Evolutionary conservation across 208 protist genomes (phyloP).

Genomic region (Leishmania tarentolae): DNA sequence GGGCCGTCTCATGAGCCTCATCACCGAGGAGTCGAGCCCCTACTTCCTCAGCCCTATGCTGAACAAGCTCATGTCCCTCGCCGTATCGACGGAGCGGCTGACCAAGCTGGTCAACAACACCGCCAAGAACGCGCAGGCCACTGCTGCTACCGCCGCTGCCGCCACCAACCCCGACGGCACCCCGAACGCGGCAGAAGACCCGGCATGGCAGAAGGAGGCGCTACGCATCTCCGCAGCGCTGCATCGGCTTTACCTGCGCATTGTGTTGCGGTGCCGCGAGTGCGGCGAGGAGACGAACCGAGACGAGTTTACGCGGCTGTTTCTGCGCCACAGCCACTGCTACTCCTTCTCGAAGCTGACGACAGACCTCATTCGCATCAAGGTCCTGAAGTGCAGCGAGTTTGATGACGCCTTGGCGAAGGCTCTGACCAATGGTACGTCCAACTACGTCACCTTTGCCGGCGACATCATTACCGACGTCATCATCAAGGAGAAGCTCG

Average conservation of each 20-base stretch:
- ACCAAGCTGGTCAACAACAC: conserved; percentile 41
- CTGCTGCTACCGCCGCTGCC: conserved; percentile 22
- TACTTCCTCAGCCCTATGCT: conserved; percentile 72
- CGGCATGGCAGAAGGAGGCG: conserved; percentile 29
- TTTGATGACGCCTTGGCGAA: conserved; percentile 90
- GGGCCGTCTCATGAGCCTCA: conserved; percentile 60
- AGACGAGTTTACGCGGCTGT: conserved; percentile 77
- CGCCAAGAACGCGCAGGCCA: conserved; percentile 27
- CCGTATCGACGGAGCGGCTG: conserved; percentile 51
- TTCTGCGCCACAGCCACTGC: conserved; percentile 63
- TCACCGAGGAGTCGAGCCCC: conserved; percentile 78
- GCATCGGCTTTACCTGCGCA: conserved; percentile 82
- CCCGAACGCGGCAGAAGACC: conserved; percentile 21
- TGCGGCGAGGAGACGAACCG: conserved; percentile 65
- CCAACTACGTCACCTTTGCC: conserved; percentile 71
- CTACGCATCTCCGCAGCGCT: conserved; percentile 61
- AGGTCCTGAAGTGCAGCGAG: conserved; percentile 84
- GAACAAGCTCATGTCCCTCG: conserved; percentile 62
- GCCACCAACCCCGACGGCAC: conserved; percentile 25
- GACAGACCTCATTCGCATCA: conserved; percentile 81
- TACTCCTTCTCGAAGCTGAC: conserved; percentile 73
- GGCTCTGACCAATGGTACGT: conserved; percentile 35
- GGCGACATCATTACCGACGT: conserved; percentile 70
- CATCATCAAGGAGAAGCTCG: conserved; percentile 83
- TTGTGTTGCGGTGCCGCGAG: conserved; percentile 77